Percentiles rank a stretch among this genome's conserved stretches.
Evolutionary conservation across 1,284 basidiomycete species (phyloP).

Genomic region (Sanguinoderma infundibulare): DNA sequence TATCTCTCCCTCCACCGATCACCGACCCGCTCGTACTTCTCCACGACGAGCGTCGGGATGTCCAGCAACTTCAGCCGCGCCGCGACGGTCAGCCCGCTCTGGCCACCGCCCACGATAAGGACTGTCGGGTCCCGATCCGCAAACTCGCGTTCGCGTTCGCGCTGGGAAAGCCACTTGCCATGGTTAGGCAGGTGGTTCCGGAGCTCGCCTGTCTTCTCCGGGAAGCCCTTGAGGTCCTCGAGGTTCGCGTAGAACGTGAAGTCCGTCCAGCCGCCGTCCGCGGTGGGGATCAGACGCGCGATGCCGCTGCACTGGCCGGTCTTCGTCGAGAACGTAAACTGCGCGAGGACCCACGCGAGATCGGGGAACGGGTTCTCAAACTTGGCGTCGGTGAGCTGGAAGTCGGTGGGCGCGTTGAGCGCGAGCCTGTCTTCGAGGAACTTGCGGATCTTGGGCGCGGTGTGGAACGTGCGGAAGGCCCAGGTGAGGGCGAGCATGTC

Average conservation of each 20-base stretch:
- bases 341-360: conserved; percentile 58
- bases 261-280: conserved; percentile 57
- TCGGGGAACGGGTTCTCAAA: conserved; percentile 54
- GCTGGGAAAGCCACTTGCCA: conserved; percentile 44
- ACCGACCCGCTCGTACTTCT: conserved; percentile 56
- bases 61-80: conserved; percentile 62
- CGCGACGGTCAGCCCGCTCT: conserved; percentile 64
- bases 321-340: conserved; percentile 64
- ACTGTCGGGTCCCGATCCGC: conserved; percentile 46
- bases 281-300: conserved; percentile 55
- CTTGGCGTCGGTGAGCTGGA: conserved; percentile 44
- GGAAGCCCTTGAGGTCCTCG: conserved; percentile 56
- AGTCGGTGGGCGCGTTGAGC: conserved; percentile 38
- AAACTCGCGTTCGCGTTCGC: conserved; percentile 46
- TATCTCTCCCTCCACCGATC: conserved; percentile 67
- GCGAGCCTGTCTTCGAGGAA: conserved; percentile 54
- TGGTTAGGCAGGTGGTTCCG: conserved; percentile 46
- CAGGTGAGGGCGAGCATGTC: conserved; percentile 68
- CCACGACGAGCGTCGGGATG: conserved; percentile 56
- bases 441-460: conserved; percentile 41
- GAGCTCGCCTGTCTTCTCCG: conserved; percentile 45
- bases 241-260: conserved; percentile 63
- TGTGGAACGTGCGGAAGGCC: conserved; percentile 68
- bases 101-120: conserved; percentile 67
- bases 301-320: conserved; percentile 55